These are phyloP conservation scores for Chrysosporium keratinophilum DNA, from an alignment of 2,329 filamentous ascomycete species.

Conservation along the genomic window DNA sequence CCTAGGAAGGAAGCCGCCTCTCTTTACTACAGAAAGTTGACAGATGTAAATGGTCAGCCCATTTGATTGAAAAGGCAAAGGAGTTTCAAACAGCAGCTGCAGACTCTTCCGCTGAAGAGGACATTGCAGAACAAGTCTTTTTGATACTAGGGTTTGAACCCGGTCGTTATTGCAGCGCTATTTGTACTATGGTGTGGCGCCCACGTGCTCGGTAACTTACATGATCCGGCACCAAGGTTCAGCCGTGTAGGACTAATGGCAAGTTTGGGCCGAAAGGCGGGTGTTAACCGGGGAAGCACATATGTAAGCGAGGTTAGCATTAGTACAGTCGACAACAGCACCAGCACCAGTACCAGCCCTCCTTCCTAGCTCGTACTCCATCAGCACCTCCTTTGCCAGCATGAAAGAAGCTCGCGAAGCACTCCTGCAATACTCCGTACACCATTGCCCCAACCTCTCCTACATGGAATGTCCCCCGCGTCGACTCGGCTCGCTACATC, in stretches of 20 bases:
- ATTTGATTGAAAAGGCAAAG: no score
- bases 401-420: slow-evolving; percentile 12
- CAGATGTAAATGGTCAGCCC: no score
- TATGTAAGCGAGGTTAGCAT: background rate
- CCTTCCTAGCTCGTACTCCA: slow-evolving; percentile 19
- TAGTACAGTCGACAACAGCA: background rate
- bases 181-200: no score
- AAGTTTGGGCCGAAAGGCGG: background rate
- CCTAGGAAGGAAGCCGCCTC: no score
- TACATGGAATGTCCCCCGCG: slow-evolving; percentile 17
- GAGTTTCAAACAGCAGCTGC: no score
- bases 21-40: no score
- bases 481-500: slow-evolving; percentile 11
- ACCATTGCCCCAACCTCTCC: slow-evolving; percentile 12
- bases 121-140: no score
- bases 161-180: no score
- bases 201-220: no score
- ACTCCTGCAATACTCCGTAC: slow-evolving; percentile 20
- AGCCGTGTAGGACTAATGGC: background rate
- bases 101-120: no score
- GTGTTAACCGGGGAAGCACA: slow-evolving; percentile 1
- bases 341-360: background rate
- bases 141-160: no score
- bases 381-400: slow-evolving; percentile 25
- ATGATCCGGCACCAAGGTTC: no score